A percentile compares a stretch with the other conserved stretches of the same genome.
phyloP scores from a whole-genome alignment of 2,329 filamentous ascomycete species.

The Cladosporium colombiae region DNA sequence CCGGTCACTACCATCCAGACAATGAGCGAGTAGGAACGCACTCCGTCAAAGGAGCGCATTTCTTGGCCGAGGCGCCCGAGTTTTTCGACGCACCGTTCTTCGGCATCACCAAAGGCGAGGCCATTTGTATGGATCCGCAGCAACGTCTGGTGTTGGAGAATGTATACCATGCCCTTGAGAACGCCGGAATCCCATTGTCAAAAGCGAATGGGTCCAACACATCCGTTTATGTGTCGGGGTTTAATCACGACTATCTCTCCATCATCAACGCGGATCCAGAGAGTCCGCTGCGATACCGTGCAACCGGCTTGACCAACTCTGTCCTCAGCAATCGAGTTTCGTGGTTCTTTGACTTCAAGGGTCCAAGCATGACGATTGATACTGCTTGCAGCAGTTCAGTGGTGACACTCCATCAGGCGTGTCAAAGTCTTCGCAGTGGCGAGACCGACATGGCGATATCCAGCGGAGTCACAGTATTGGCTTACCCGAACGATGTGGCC shows the following conservation, averaged over 20 bases:
- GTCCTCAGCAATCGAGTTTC: slow-evolving; percentile 24
- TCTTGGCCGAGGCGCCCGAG: slow-evolving; percentile 29
- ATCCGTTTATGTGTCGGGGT: slow-evolving; percentile 29
- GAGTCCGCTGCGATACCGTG: slow-evolving; percentile 25
- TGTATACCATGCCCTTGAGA: slow-evolving; percentile 23
- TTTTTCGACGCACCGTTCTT: slow-evolving; percentile 33
- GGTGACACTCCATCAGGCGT: slow-evolving; percentile 23
- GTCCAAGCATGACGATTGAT: slow-evolving; percentile 25
- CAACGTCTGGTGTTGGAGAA: slow-evolving; percentile 31
- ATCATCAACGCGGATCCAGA: slow-evolving; percentile 28
- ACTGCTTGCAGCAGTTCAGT: slow-evolving; percentile 21
- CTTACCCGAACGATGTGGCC: slow-evolving; percentile 14
- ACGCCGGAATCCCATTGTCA: slow-evolving; percentile 20
- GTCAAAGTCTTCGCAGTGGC: slow-evolving; percentile 19
- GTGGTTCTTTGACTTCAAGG: slow-evolving; percentile 25
- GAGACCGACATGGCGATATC: slow-evolving; percentile 22
- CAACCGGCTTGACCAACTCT: slow-evolving; percentile 25
- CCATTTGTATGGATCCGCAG: slow-evolving; percentile 33
- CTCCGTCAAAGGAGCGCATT: slow-evolving; percentile 20
- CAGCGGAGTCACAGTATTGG: slow-evolving; percentile 15
- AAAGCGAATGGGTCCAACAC: slow-evolving; percentile 23
- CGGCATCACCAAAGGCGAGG: slow-evolving; percentile 27
- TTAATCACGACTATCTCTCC: slow-evolving; percentile 26
- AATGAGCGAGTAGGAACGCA: slow-evolving; percentile 10
- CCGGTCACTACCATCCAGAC: slow-evolving; percentile 29